Conservation (phyloP, 1,284 basidiomycete species). For the Sanguinoderma infundibulare region DNA sequence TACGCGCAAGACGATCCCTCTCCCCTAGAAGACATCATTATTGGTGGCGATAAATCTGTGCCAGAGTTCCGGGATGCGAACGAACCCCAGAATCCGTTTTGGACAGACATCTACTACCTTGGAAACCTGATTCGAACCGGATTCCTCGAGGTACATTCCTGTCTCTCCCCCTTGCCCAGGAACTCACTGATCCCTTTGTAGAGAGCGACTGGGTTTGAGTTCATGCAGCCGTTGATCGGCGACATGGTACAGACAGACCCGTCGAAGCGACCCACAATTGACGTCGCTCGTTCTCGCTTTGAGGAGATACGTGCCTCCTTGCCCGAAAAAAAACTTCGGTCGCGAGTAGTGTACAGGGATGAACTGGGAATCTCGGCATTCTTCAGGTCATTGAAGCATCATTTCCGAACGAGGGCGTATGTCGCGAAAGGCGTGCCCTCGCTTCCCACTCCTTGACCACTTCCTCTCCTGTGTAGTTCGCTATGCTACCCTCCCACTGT, state of each 20-base stretch:
- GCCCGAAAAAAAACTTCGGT: conserved; percentile 9
- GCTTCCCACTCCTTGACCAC: neutral
- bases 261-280: conserved; percentile 29
- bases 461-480: no score
- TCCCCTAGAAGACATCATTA: conserved; percentile 20
- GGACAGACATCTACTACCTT: conserved; percentile 36
- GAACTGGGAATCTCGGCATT: conserved; percentile 5
- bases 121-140: conserved; percentile 36
- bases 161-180: neutral
- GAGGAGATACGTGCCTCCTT: neutral
- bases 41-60: conserved; percentile 23
- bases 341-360: conserved; percentile 3
- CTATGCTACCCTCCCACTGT: no score
- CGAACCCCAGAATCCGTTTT: conserved; percentile 32
- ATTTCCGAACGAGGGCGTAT: conserved; percentile 1
- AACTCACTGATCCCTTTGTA: neutral
- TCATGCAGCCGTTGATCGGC: conserved; percentile 34
- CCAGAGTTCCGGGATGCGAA: conserved; percentile 25
- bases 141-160: conserved; percentile 22
- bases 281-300: conserved; percentile 7
- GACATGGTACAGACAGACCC: conserved; percentile 38
- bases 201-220: conserved; percentile 31
- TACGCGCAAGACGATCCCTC: conserved; percentile 15
- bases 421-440: conserved; percentile 5
- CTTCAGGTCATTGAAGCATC: neutral